Base-by-base conservation (phyloP, 495 filamentous ascomycete genomes). In the Trichocladium uniseriatum region DNA sequence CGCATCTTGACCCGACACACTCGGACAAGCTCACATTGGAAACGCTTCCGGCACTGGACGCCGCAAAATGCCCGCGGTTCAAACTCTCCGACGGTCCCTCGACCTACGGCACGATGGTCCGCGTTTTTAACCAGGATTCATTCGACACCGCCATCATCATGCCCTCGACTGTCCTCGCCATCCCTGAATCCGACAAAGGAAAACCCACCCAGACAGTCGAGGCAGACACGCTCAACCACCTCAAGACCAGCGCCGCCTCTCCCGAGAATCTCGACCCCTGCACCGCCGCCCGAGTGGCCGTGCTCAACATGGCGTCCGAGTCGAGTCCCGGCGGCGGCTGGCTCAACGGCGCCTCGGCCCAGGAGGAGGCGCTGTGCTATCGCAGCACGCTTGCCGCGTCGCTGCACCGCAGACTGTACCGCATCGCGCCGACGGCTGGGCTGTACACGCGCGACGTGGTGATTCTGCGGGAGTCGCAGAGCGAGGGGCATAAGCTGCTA, bases 361-460 rank as follows among this genome's bases (percentile, higher is more conserved):
- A 84, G 57, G 83, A 86, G 58, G 81, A 84, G 62, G 70, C 74
- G 1, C 61, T 85, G n/a, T 84, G 76, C 61, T 81, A 75, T 57
- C 77, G 81, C 35, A 80, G 75, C 51, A 81, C 76, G 4, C 72
- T 86, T 10, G 66, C 55, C 21, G 56, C 65, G 13, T 74, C 73
- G 1, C 71, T 85, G 9, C 67, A 75, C 28, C 49, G 38, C 15
- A 15, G 52, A 0, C 72, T 68, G 48, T 84, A 84, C 48, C 81
- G 80, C 1, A 56, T 80, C 37, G 50, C 56, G 5, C 51, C 58
- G 0, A 34, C 57, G 5, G 63, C 68, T 1, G 75, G 63, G 1
- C 57, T 84, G 16, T 84, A 83, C 58, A 76, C 79, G 0, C 77
- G 76, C 6, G 67, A 66, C 0, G 79, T 84, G 11, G 57, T 79